Evolutionary conservation across 1,139 yeast genomes (phyloP), one percentile per base, ranked within the genome.

Genomic region (Saccharomyces uvarum): DNA sequence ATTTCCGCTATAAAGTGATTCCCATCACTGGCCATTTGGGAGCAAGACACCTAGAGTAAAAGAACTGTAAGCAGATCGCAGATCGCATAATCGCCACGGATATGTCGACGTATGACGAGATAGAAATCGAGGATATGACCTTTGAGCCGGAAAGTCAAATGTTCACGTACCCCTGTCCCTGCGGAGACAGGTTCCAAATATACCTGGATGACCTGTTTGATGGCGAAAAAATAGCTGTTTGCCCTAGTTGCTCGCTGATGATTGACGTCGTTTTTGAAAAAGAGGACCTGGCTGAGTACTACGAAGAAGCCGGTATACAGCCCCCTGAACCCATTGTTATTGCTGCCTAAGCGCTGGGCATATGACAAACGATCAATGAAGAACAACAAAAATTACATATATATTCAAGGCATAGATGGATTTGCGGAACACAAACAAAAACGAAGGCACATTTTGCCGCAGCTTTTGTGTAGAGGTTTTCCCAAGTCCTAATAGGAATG

Each of bases 91-190:
- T 13, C 26, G 14, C 21, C 2, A 41, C 42, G 26, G 58, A 49
- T 13, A 70, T 71, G 78, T 75, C 86, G 19, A 80, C 88, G 38
- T 93, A 93, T 72, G 99, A 93, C 70, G 96, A 93, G 70, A 84
- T 93, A 57, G 99, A 93, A 75, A 93, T 95, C 54, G 99, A 93
- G 72, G 99, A 93, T 70, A 90, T 93, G 82, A 85, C 91, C 4
- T 93, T 82, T 70, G 97, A 93, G 70, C 83, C 93, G 3, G 76
- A 76, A 29, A 83, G 88, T 11, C 90, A 86, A 70, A 73, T 89
- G 48, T 89, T 91, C 72, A 87, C 89, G 57, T 93, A 91, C 65
- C 99, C 99, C 4, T 93, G 99, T 75, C 99, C 99, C 0, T 93
- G 99, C 72, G 99, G 99, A 29, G 99, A 95, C 71, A 77, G 84